A percentile compares a stretch with the other conserved stretches of the same genome.
Evolutionary conservation across 805 yeast species (phyloP).

Genomic region (Candida ficus): DNA sequence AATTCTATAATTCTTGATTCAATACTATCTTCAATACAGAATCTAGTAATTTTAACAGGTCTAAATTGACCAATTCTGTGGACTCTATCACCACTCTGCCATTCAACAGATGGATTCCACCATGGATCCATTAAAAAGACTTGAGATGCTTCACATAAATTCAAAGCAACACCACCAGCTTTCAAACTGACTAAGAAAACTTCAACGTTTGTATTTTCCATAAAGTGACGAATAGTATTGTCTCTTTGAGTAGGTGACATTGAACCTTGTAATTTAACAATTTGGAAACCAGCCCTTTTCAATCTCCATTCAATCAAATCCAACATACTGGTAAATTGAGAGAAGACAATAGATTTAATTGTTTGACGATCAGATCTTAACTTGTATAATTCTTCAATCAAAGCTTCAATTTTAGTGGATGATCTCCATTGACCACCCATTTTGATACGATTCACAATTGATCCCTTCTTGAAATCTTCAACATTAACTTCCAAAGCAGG

Average conservation of each 20-base stretch:
- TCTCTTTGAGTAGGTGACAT: conserved; percentile 97
- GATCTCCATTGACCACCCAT: conserved; percentile 89
- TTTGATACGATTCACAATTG: conserved; percentile 82
- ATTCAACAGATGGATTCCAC: conserved; percentile 99
- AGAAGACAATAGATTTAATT: conserved; percentile 91
- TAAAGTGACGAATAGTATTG: conserved; percentile 81
- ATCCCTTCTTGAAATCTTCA: conserved; percentile 52
- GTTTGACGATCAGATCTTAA: conserved; percentile 83
- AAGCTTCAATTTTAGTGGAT: conserved; percentile 93
- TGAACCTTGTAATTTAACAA: conserved; percentile 91
- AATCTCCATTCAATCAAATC: conserved; percentile 95
- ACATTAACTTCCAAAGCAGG: conserved; percentile 69
- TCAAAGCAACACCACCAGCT: conserved; percentile 98
- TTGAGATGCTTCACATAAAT: conserved; percentile 94
- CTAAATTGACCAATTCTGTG: conserved; percentile 95
- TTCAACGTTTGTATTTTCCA: conserved; percentile 90
- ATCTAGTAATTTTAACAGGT: conserved; percentile 88
- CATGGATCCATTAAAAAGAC: conserved; percentile 96
- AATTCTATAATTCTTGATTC: conserved; percentile 93
- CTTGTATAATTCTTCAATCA: conserved; percentile 87
- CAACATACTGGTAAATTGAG: conserved; percentile 95
- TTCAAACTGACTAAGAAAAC: conserved; percentile 91
- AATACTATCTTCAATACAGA: conserved; percentile 94
- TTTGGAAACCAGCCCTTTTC: conserved; percentile 89
- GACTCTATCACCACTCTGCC: conserved; percentile 98